These are phyloP conservation scores for Lolium multiflorum DNA, from an alignment of 176 grass and related monocot genomes.

Conservation along the genomic window DNA sequence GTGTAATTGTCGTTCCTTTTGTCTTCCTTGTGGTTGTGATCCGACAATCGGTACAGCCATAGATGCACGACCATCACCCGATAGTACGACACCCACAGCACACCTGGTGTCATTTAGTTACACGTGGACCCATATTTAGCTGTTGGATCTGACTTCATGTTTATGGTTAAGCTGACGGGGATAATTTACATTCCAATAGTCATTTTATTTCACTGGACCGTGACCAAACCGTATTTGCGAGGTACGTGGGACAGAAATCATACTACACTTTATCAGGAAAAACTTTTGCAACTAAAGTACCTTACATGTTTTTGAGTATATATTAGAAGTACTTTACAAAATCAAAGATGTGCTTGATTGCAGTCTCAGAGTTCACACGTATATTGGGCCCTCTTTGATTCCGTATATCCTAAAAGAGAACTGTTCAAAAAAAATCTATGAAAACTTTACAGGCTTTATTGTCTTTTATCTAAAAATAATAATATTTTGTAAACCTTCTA, in stretches of 20 bases:
- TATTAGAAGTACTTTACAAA: background rate
- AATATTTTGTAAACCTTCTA: too few species aligned
- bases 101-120: background rate
- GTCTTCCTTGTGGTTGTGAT: background rate
- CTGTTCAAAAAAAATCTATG: too few species aligned
- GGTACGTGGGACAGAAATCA: too few species aligned
- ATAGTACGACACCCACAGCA: background rate
- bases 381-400: background rate
- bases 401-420: too few species aligned
- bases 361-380: background rate
- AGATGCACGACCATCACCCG: background rate
- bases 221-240: background rate
- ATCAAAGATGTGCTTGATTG: background rate
- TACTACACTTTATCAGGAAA: background rate
- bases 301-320: background rate
- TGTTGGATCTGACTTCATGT: conserved; percentile 3
- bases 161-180: background rate
- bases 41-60: background rate
- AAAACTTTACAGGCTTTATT: too few species aligned
- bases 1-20: conserved; percentile 22
- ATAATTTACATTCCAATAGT: too few species aligned
- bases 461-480: too few species aligned
- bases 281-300: background rate
- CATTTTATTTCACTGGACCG: too few species aligned
- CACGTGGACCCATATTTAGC: background rate